Base-by-base conservation (phyloP, 768 basidiomycete genomes). In the Podaxis carcinomalis region DNA sequence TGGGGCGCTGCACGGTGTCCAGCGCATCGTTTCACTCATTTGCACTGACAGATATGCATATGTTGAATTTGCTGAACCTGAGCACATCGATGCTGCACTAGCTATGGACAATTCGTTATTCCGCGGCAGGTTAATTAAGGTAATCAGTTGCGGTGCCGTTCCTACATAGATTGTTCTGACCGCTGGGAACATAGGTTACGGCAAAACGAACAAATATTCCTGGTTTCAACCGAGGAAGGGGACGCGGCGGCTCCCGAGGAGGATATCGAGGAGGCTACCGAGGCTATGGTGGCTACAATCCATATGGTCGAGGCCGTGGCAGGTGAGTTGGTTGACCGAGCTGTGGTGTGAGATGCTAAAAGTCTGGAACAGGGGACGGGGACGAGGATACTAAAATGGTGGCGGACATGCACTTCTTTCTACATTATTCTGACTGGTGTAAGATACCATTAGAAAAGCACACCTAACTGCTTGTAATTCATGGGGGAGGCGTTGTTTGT, bases 71-170 rank as follows among this genome's bases (percentile, higher is more conserved):
- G 88, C 97, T 68, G 95, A 97, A 69, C 82, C 95, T 40, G 88
- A 92, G 61, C 88, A 92, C 65, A 89, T 98, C 64, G 90, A 93
- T 68, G 89, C 93, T 62, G 95, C 96, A 11, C 69, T 97, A 64
- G 88, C 95, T 13, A 83, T 99, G 80, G 94, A 98, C 74, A 95
- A 98, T 67, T 95, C 92, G n/a, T 75, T 95, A 68, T 97, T 99
- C 82, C 85, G 90, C 58, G 95, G 94, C 25, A 85, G 97, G 67
- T 75, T 95, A 70, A 89, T 99, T 73, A 95, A 95, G 79, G 96
- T 93, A 36, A 9, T 36, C 27, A 13, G 44, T 14, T 10, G n/a
- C 51, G 62, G 32, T 19, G 63, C 27, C 62, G 11, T 46, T 27
- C 35, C 40, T 9, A 32, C 32, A 32, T 9, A 51, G 42, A 42